These are phyloP conservation scores for Hypoxylon intermedium DNA, from an alignment of 495 filamentous ascomycete species.

Conservation along the genomic window DNA sequence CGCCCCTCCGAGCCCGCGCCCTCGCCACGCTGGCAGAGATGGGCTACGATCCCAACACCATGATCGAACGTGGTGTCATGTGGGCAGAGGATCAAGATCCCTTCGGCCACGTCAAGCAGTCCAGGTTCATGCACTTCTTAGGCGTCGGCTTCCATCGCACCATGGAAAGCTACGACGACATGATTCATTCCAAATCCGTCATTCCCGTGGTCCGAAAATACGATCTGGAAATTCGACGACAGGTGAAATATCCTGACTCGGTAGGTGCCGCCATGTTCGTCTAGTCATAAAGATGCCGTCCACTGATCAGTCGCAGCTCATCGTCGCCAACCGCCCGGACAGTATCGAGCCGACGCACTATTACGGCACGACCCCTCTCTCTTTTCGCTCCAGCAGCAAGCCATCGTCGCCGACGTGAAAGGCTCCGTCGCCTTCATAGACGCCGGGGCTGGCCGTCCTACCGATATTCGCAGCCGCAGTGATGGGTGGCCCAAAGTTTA, in stretches of 20 bases:
- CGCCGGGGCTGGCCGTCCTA: conserved; percentile 35
- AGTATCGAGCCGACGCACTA: conserved; percentile 41
- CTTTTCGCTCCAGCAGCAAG: conserved; percentile 46
- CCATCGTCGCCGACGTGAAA: conserved; percentile 41
- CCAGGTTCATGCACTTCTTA: conserved; percentile 42
- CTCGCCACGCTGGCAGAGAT: conserved; percentile 43
- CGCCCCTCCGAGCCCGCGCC: conserved; percentile 37
- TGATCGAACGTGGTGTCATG: conserved; percentile 43
- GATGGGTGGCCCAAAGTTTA: conserved; percentile 36
- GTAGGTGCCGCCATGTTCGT: too few species aligned
- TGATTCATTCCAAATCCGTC: conserved; percentile 37
- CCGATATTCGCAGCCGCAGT: conserved; percentile 41
- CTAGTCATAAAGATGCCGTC: too few species aligned
- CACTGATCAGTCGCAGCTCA: conserved; percentile 35
- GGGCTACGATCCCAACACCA: conserved; percentile 46
- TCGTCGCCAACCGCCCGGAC: conserved; percentile 41
- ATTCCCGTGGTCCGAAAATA: conserved; percentile 40
- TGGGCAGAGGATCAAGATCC: conserved; percentile 49
- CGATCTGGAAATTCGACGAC: conserved; percentile 28
- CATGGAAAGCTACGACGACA: conserved; percentile 46
- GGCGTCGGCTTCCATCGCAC: conserved; percentile 41
- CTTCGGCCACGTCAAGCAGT: conserved; percentile 42
- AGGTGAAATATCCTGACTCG: conserved; percentile 47
- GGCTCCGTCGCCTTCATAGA: conserved; percentile 38
- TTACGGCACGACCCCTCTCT: conserved; percentile 30